Percentiles rank a stretch among this genome's conserved stretches.
These are phyloP conservation scores for Diaporthe amygdali DNA, from an alignment of 2,329 filamentous ascomycete genomes.

Conservation along the genomic window DNA sequence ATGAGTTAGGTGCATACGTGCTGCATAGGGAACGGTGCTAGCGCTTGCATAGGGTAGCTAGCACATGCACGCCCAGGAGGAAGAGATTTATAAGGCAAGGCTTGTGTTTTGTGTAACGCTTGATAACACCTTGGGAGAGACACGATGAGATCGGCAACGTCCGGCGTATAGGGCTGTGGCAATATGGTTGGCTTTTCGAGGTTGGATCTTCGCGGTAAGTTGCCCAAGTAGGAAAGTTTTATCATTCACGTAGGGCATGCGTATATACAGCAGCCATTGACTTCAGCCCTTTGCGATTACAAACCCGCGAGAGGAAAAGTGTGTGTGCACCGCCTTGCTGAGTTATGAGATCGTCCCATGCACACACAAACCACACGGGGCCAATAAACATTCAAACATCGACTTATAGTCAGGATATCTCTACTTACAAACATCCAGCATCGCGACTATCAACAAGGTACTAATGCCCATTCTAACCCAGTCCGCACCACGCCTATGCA, in stretches of 20 bases:
- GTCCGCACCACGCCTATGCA: background rate
- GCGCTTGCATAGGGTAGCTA: background rate
- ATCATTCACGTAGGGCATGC: background rate
- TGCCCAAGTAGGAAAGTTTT: slow-evolving; percentile 11
- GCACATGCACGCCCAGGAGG: background rate
- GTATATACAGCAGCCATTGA: background rate
- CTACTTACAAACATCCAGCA: slow-evolving; percentile 13
- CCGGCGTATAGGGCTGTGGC: slow-evolving; percentile 12
- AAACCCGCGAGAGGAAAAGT: background rate
- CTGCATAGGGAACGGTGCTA: background rate
- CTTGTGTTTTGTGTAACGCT: background rate
- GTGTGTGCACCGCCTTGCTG: background rate
- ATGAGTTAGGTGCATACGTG: too few relatives aligned
- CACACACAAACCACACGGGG: background rate
- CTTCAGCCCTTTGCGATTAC: background rate
- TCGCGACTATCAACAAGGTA: slow-evolving; percentile 12
- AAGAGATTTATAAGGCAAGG: background rate
- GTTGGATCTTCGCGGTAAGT: background rate
- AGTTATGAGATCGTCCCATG: background rate
- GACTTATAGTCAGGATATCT: slow-evolving; percentile 20
- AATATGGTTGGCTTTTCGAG: background rate
- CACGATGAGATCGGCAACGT: background rate
- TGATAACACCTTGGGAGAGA: background rate
- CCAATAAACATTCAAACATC: slow-evolving; percentile 9
- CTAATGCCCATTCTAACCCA: background rate